Base-by-base conservation (phyloP, 2,329 filamentous ascomycete species). In the Calonectria hongkongensis region DNA sequence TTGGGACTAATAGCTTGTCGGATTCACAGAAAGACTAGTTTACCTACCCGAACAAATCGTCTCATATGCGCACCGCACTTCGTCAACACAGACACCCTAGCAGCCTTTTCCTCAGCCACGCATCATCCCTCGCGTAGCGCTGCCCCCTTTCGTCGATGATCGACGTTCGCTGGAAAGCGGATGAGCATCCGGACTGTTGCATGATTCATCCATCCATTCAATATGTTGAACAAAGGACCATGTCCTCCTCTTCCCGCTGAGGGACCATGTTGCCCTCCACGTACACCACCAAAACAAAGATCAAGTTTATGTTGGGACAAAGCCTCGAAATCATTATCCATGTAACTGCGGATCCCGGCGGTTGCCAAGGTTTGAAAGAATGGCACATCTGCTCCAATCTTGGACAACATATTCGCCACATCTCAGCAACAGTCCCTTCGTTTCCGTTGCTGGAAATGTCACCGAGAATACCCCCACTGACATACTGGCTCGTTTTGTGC, bases 201-300 rank as follows among this genome's bases (percentile, higher is more conserved):
- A 68, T 71, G 63, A 70, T 70, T 72, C n/a, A n/a, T n/a, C n/a
- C 58, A 68, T 72, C 48, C 48, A 63, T 56, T 60, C 47, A 54
- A 50, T 47, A 47, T 56, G 71, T 70, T 36, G 43, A 51, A 36
- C 43, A 41, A 41, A 67, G 39, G 54, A 25, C 36, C 69, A 68
- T 67, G 8, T 21, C 21, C 21, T 21, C 21, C 21, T 18, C 39
- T 66, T 36, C 28, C 21, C 56, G 66, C 28, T 25, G 45, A 68
- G 41, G 30, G 15, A 41, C 45, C 54, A 56, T 50, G 56, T 28
- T 43, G 25, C 33, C 56, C 33, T 16, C 66, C 9, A 15, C 13
- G 39, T 43, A 47, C 15, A 63, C 50, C 47, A 63, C 33, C 13
- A 39, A 47, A 25, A 21, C 30, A 64, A 63, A 30, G n/a, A 33